phyloP scores from a whole-genome alignment of 2,329 filamentous ascomycete species.

The Pseudopyrenochaeta lycopersici region DNA sequence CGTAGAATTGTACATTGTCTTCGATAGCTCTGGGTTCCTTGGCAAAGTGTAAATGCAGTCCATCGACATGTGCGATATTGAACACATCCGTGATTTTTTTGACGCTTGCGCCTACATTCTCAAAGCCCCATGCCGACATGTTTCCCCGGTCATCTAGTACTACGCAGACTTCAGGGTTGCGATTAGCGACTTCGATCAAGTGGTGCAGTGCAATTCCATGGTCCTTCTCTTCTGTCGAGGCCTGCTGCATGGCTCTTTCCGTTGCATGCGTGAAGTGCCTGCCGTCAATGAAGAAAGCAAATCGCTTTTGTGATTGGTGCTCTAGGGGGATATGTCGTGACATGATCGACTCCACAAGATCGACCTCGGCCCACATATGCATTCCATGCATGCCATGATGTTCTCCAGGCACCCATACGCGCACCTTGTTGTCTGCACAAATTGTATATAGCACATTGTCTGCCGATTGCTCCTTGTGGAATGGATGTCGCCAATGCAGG shows the following conservation, averaged over 20 bases:
- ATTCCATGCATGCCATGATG: conserved; percentile 75
- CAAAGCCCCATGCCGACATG: conserved; percentile 92
- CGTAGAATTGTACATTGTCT: conserved; percentile 74
- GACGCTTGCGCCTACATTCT: conserved; percentile 79
- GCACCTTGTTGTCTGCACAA: conserved; percentile 79
- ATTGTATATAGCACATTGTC: conserved; percentile 92
- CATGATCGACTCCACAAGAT: conserved; percentile 76
- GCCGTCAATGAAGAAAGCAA: conserved; percentile 84
- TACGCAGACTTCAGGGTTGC: conserved; percentile 85
- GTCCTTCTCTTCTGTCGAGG: conserved; percentile 66
- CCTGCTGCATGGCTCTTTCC: conserved; percentile 75
- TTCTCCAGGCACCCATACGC: conserved; percentile 85
- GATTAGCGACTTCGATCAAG: conserved; percentile 84
- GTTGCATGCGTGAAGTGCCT: conserved; percentile 80
- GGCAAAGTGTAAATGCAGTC: conserved; percentile 55
- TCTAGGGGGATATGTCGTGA: conserved; percentile 56
- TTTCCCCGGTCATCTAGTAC: conserved; percentile 83
- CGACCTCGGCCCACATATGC: conserved; percentile 81
- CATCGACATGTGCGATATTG: conserved; percentile 82
- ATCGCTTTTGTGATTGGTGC: conserved; percentile 61
- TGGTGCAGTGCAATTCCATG: conserved; percentile 80
- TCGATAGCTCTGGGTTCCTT: conserved; percentile 40
- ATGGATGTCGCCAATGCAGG: conserved; percentile 84
- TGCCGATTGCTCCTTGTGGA: conserved; percentile 77
- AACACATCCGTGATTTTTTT: conserved; percentile 76